These are phyloP conservation scores for Salinomyces thailandicus DNA, from an alignment of 2,329 filamentous ascomycete genomes.

Conservation along the genomic window DNA sequence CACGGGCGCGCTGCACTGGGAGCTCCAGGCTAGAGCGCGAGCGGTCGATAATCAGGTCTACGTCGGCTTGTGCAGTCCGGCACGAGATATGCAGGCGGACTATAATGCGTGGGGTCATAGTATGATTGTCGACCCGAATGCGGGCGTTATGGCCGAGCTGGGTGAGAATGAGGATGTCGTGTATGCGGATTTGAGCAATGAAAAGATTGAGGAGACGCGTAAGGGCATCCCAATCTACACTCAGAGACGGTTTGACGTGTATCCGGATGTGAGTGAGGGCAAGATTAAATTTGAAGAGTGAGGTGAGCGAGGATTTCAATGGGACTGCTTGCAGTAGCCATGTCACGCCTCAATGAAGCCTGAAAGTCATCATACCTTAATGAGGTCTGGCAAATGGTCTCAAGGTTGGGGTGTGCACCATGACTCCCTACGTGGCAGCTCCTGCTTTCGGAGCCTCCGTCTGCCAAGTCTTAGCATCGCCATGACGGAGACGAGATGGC, in stretches of 20 bases:
- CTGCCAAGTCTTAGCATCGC: too few relatives aligned
- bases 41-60: slow-evolving; percentile 93
- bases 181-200: slow-evolving; percentile 57
- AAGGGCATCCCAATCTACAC: slow-evolving; percentile 73
- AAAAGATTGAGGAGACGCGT: slow-evolving; percentile 62
- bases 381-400: too few relatives aligned
- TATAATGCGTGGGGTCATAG: slow-evolving; percentile 94
- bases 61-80: slow-evolving; percentile 84
- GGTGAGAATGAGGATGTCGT: slow-evolving; percentile 69
- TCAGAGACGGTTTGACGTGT: slow-evolving; percentile 90
- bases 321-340: too few relatives aligned
- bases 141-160: slow-evolving; percentile 66
- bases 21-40: slow-evolving; percentile 66
- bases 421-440: too few relatives aligned
- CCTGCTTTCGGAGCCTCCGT: too few relatives aligned
- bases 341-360: too few relatives aligned
- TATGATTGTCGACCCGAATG: slow-evolving; percentile 79
- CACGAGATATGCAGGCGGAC: slow-evolving; percentile 61
- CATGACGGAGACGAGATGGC: too few relatives aligned
- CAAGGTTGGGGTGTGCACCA: too few relatives aligned
- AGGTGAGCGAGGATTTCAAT: too few relatives aligned
- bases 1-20: slow-evolving; percentile 88
- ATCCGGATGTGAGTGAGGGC: slow-evolving; percentile 72
- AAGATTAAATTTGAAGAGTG: slow-evolving; percentile 27
- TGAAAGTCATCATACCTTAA: too few relatives aligned